Percentiles rank a stretch among this genome's conserved stretches.
Conservation (phyloP, 371 early-diverging fungal species). For the Mucor piriformis region DNA sequence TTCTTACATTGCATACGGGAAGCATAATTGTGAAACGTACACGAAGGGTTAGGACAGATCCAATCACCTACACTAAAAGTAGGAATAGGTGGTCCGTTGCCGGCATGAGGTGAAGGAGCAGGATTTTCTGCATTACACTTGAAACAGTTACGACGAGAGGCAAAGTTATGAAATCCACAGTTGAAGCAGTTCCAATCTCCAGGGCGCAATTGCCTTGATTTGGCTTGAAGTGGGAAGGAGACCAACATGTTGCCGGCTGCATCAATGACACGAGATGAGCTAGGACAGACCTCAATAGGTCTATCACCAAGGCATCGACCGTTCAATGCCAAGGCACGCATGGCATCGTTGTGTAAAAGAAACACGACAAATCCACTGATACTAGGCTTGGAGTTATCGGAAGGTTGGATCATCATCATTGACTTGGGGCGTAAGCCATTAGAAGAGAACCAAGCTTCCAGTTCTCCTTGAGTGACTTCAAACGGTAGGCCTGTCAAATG, state of each 20-base stretch:
- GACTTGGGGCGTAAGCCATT: slow-evolving; percentile 59
- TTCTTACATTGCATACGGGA: slow-evolving; percentile 49
- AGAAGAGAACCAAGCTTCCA: slow-evolving; percentile 68
- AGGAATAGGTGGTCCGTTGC: slow-evolving; percentile 23
- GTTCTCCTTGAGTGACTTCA: slow-evolving; percentile 67
- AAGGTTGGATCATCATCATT: slow-evolving; percentile 57
- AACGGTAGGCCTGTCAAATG: slow-evolving; percentile 64
- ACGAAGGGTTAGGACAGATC: slow-evolving; percentile 58
- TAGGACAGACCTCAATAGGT: slow-evolving; percentile 70
- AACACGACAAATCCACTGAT: slow-evolving; percentile 65
- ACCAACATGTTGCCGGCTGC: slow-evolving; percentile 55
- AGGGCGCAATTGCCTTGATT: slow-evolving; percentile 50
- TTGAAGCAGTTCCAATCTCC: slow-evolving; percentile 81
- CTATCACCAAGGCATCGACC: slow-evolving; percentile 70
- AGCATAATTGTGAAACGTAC: slow-evolving; percentile 63
- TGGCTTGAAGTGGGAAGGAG: slow-evolving; percentile 62
- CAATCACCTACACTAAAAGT: slow-evolving; percentile 44
- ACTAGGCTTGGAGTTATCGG: slow-evolving; percentile 56
- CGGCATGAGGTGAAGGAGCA: slow-evolving; percentile 31
- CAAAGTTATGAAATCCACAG: slow-evolving; percentile 79
- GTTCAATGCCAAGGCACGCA: slow-evolving; percentile 65
- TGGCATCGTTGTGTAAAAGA: slow-evolving; percentile 62
- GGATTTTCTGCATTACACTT: slow-evolving; percentile 68
- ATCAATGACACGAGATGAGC: slow-evolving; percentile 60
- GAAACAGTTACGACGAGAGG: slow-evolving; percentile 67